Conservation (phyloP, 2,329 filamentous ascomycete genomes). For the Ascochyta rabiei region DNA sequence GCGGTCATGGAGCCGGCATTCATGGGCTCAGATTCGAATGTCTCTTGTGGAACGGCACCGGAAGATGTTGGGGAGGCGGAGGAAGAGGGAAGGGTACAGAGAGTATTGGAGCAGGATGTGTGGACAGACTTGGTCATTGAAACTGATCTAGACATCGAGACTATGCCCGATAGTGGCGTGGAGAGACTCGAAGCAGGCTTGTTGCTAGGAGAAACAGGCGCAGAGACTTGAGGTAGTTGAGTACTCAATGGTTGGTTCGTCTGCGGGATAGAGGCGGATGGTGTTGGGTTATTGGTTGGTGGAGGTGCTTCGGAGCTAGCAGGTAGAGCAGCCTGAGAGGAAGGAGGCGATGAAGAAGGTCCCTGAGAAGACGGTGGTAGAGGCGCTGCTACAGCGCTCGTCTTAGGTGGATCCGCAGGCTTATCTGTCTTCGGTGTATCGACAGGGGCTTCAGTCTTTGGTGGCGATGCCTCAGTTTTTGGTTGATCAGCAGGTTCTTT, state of each 20-base stretch:
- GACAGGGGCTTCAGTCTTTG: neutral
- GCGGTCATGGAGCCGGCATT: constrained; percentile 11
- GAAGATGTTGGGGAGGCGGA: constrained; percentile 4
- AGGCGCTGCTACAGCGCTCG: neutral
- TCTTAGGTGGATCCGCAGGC: constrained; percentile 6
- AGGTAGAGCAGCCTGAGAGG: neutral
- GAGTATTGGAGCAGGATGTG: constrained; percentile 15
- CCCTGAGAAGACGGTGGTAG: neutral
- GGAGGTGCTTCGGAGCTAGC: neutral
- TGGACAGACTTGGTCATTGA: neutral
- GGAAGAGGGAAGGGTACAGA: constrained; percentile 10
- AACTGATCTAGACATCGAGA: neutral
- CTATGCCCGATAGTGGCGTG: neutral
- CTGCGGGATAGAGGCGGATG: neutral
- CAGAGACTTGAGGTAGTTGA: neutral
- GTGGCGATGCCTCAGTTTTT: neutral
- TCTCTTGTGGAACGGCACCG: constrained; percentile 2
- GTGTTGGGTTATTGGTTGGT: neutral
- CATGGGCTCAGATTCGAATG: constrained; percentile 16
- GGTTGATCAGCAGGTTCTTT: neutral
- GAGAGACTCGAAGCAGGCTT: neutral
- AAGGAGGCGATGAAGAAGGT: neutral
- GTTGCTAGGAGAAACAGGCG: neutral
- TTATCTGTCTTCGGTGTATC: constrained; percentile 5
- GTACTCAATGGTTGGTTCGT: neutral